These are phyloP conservation scores for Vitis hybrid DNA, from an alignment of 177 flowering plant genomes.

Conservation along the genomic window DNA sequence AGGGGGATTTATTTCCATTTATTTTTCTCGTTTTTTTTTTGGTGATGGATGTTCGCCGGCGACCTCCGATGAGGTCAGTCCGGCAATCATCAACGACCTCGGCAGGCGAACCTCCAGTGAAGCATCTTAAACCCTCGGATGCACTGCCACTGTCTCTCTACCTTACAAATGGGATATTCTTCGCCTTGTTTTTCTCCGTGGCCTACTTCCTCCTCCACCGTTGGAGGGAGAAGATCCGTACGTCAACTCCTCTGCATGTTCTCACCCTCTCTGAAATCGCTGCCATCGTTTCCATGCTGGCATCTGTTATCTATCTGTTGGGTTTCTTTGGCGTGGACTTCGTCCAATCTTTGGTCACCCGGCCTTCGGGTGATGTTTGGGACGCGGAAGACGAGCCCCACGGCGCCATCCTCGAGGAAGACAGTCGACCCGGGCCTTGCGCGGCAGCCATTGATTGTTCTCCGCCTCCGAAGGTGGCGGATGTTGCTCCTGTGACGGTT, in stretches of 20 bases:
- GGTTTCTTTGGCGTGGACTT: conserved; percentile 37
- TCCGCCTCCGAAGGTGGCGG: not conserved
- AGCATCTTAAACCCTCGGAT: conserved; percentile 12
- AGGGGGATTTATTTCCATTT: too few relatives aligned
- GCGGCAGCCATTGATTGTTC: not conserved
- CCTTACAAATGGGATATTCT: conserved; percentile 15
- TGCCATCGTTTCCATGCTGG: conserved; percentile 23
- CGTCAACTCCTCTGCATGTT: conserved; percentile 28
- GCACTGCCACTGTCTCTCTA: conserved; percentile 10
- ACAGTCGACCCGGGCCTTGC: conserved; percentile 4
- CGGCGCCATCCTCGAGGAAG: conserved; percentile 6
- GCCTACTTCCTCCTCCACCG: conserved; percentile 22
- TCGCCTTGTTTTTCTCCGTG: conserved; percentile 18
- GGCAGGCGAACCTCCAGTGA: not conserved
- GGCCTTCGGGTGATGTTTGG: conserved; percentile 10
- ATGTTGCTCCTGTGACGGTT: too few relatives aligned
- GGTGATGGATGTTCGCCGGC: too few relatives aligned
- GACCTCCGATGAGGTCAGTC: too few relatives aligned
- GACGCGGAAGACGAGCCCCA: conserved; percentile 11
- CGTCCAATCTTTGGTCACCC: conserved; percentile 23
- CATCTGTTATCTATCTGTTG: conserved; percentile 32
- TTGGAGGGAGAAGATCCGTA: conserved; percentile 31
- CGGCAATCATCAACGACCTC: not conserved
- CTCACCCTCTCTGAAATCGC: conserved; percentile 26
- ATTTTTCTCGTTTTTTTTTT: too few relatives aligned